Conservation (phyloP, 345 rosid genomes). For the Leavenworthia alabamica region DNA sequence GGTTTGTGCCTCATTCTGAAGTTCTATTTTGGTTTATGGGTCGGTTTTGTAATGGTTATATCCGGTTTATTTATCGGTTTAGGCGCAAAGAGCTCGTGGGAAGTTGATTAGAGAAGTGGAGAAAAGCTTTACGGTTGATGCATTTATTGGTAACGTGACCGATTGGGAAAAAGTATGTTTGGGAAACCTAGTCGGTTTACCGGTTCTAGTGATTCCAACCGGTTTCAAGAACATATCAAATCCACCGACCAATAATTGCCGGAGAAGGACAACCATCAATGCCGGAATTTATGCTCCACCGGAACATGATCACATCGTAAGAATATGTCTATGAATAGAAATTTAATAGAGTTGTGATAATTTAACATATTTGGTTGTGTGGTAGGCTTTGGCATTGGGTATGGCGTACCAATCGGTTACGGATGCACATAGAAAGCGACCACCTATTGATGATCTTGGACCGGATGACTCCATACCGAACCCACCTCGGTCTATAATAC, state of each 20-base stretch:
- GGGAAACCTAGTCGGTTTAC: slow-evolving; percentile 89
- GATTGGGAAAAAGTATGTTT: slow-evolving; percentile 89
- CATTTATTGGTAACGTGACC: slow-evolving; percentile 73
- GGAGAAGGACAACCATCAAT: slow-evolving; percentile 48
- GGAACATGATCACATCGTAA: slow-evolving; percentile 70
- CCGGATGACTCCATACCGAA: slow-evolving; percentile 45
- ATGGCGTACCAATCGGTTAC: slow-evolving; percentile 80
- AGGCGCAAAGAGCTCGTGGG: slow-evolving; percentile 85
- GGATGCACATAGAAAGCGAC: slow-evolving; percentile 65
- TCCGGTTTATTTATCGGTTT: neutral
- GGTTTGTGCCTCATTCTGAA: slow-evolving; percentile 29
- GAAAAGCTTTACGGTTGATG: slow-evolving; percentile 64
- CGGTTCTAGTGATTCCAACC: slow-evolving; percentile 63
- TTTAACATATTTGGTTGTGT: neutral
- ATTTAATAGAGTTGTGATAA: neutral
- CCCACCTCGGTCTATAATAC: slow-evolving; percentile 38
- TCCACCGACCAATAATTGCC: slow-evolving; percentile 48
- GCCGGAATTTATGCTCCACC: slow-evolving; percentile 87
- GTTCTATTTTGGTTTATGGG: neutral
- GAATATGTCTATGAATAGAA: slow-evolving; percentile 4
- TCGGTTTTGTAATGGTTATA: neutral
- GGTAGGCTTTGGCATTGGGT: slow-evolving; percentile 79
- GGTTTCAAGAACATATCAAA: slow-evolving; percentile 47
- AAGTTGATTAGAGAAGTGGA: slow-evolving; percentile 66
- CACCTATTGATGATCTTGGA: slow-evolving; percentile 64